Evolutionary conservation across 148 eudicot genomes (phyloP), one percentile per base, ranked within the genome.

Genomic region (Nepenthes mirabilis): DNA sequence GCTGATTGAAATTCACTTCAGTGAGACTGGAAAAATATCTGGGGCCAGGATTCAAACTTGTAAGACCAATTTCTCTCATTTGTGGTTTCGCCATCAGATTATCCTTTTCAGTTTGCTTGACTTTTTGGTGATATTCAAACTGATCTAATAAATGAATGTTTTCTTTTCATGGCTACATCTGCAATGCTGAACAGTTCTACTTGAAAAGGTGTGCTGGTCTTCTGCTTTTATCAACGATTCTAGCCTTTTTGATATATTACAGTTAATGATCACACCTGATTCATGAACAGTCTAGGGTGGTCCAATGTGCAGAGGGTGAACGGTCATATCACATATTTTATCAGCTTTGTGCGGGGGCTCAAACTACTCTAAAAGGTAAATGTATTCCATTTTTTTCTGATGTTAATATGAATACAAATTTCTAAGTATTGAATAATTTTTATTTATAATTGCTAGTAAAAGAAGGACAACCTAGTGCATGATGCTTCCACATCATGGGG

Each of bases 31-130:
- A 71, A 93, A 84, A 70, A 88, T 93, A 77, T 86, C 95, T 48
- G 99, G 95, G 70, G 99, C 99, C 75, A 78, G 74, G 47, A 93
- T 93, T 70, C 99, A 93, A 79, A 93, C 99, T 61, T 93, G 99
- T 93, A 86, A 82, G 95, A 52, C 57, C 40, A 56, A 61, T 70
- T 34, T 33, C 47, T 45, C 34, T 36, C 35, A 56, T 45, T 61
- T 62, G 48, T 56, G 33, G 33, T 67, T 61, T 62, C 70, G 52
- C 32, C n/a, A 23, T 12, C 33, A 50, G 7, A 47, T 59, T 43
- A 43, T 63, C 57, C 14, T 52, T 47, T 33, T 56, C 48, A 5
- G 37, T 14, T 59, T 37, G 1, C 11, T 69, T 6, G 1, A 50
- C 33, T 32, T 14, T 66, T 47, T 40, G 13, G 47, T 64, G 49